A percentile compares a stretch with the other conserved stretches of the same genome.
Evolutionary conservation across 257 asterid species (phyloP).

Genomic region (Solanum chiquidenum): DNA sequence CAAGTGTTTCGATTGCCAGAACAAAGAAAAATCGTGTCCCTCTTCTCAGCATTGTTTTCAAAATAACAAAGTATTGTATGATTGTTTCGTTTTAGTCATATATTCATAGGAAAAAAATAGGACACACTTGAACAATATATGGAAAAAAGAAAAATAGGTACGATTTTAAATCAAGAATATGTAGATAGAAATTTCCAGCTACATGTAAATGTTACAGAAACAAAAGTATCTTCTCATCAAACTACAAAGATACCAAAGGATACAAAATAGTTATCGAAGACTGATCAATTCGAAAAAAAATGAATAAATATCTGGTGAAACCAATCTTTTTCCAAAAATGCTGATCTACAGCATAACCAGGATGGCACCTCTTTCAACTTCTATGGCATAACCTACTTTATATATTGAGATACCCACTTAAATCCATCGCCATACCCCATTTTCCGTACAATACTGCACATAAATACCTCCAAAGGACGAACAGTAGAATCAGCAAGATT

Average conservation of each 20-base stretch:
- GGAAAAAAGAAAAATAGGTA: neutral
- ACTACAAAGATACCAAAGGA: neutral
- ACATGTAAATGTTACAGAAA: neutral
- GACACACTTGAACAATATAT: neutral
- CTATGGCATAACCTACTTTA: neutral
- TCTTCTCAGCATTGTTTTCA: neutral
- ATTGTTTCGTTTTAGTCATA: neutral
- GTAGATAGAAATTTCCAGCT: neutral
- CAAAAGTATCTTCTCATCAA: neutral
- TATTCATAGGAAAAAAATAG: neutral
- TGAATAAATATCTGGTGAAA: neutral
- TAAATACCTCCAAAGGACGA: conserved; percentile 9
- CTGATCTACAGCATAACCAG: neutral
- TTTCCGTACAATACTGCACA: conserved; percentile 14
- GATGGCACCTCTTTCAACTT: neutral
- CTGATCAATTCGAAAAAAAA: neutral
- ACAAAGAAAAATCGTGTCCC: neutral
- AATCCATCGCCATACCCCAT: conserved; percentile 6
- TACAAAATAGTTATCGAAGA: neutral
- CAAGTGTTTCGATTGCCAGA: neutral
- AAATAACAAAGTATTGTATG: neutral
- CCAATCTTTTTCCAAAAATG: neutral
- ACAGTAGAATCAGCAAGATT: conserved; percentile 4
- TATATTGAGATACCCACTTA: conserved; percentile 13
- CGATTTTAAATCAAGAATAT: neutral